Conservation (phyloP, 1,284 basidiomycete genomes). For the Ceratorhiza oryzae-sativae region DNA sequence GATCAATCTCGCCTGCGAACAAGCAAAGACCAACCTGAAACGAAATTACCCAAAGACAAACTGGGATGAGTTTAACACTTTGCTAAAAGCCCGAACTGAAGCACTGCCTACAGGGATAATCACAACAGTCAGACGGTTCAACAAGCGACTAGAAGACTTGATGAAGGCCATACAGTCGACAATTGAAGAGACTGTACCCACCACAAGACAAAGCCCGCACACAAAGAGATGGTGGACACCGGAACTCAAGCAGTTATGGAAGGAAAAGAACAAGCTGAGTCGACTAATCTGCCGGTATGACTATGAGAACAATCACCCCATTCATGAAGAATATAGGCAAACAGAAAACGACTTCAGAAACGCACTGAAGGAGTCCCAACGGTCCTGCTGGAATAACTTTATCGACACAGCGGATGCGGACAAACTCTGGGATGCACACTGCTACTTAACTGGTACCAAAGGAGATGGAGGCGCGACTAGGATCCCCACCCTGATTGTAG, state of each 20-base stretch:
- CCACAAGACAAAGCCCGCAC: not conserved
- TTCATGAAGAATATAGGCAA: not conserved
- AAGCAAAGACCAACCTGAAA: not conserved
- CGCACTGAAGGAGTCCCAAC: constrained; percentile 13
- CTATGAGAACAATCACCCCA: not conserved
- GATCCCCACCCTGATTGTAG: constrained; percentile 18
- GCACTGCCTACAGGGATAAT: not conserved
- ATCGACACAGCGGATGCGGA: constrained; percentile 34
- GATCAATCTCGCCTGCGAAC: not conserved
- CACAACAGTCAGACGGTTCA: not conserved
- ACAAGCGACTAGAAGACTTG: not conserved
- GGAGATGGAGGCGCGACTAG: constrained; percentile 2
- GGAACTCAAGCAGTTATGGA: constrained; percentile 9
- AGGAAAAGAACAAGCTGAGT: not conserved
- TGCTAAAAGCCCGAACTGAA: not conserved
- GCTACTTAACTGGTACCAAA: constrained; percentile 3
- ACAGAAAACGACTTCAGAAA: constrained; percentile 1
- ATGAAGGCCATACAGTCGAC: not conserved
- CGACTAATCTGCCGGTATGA: not conserved
- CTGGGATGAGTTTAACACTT: constrained; percentile 38
- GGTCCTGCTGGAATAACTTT: constrained; percentile 38
- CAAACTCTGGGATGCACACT: constrained; percentile 38
- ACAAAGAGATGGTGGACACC: constrained; percentile 36
- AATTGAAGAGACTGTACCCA: not conserved
- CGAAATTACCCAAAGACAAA: constrained; percentile 22